These are phyloP conservation scores for Cystofilobasidium capitatum DNA, from an alignment of 768 basidiomycete species.

Conservation along the genomic window DNA sequence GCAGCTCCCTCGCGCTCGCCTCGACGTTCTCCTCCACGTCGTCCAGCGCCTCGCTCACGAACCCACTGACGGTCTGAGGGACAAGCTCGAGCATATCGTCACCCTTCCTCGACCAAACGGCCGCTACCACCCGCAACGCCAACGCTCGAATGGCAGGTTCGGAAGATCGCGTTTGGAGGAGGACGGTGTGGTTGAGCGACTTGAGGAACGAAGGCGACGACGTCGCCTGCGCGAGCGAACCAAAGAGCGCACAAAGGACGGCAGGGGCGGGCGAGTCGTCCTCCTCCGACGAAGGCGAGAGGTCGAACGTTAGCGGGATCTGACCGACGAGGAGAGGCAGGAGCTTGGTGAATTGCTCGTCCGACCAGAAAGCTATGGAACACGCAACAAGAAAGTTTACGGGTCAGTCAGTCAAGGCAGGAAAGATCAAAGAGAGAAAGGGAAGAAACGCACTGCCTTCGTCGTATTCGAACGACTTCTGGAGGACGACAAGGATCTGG, in stretches of 20 bases:
- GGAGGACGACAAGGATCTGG: slow-evolving; percentile 52
- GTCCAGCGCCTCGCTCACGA: slow-evolving; percentile 25
- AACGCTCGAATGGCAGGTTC: slow-evolving; percentile 57
- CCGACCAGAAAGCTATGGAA: slow-evolving; percentile 72
- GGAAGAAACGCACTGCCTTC: slow-evolving; percentile 56
- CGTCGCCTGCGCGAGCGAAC: slow-evolving; percentile 51
- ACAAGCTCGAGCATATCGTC: slow-evolving; percentile 55
- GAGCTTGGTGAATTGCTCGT: slow-evolving; percentile 62
- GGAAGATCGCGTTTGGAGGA: slow-evolving; percentile 85
- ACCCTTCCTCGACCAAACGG: slow-evolving; percentile 61
- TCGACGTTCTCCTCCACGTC: slow-evolving; percentile 26
- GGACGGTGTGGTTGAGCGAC: slow-evolving; percentile 64
- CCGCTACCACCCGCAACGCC: slow-evolving; percentile 57
- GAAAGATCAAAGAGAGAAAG: neutral
- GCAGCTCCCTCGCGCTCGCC: slow-evolving; percentile 9
- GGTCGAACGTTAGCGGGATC: slow-evolving; percentile 37
- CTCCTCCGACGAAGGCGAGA: slow-evolving; percentile 19
- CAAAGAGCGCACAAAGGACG: slow-evolving; percentile 37
- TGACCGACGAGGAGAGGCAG: slow-evolving; percentile 56
- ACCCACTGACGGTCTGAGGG: slow-evolving; percentile 20
- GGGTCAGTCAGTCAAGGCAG: neutral
- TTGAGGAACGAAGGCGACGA: slow-evolving; percentile 61
- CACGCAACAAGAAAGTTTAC: neutral
- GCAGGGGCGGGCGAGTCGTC: slow-evolving; percentile 11
- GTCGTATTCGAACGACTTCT: slow-evolving; percentile 63